A percentile compares a stretch with the other conserved stretches of the same genome.
These are phyloP conservation scores for Bipolaris bicolor DNA, from an alignment of 2,329 filamentous ascomycete species.

Conservation along the genomic window DNA sequence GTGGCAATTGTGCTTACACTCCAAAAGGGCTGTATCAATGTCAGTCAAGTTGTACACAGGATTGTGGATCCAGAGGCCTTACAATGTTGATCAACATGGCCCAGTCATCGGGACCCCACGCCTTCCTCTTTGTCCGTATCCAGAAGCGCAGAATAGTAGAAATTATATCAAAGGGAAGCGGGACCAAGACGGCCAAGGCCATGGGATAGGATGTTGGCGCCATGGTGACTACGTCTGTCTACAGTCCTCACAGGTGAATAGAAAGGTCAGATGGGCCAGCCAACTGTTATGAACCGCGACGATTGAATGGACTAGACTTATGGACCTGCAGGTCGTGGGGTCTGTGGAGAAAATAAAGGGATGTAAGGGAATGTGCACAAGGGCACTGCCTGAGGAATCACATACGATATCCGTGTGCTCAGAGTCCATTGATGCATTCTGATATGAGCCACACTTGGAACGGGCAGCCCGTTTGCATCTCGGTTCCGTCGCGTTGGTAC, in stretches of 20 bases:
- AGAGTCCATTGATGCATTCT: background rate
- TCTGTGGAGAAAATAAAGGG: background rate
- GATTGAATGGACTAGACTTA: background rate
- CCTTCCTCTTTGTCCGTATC: slow-evolving; percentile 11
- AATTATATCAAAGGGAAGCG: slow-evolving; percentile 6
- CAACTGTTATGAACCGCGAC: background rate
- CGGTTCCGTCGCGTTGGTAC: background rate
- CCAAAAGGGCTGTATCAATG: slow-evolving; percentile 6
- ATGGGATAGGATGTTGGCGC: slow-evolving; percentile 12
- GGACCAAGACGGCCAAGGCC: slow-evolving; percentile 9
- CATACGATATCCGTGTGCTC: background rate
- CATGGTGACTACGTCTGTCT: background rate
- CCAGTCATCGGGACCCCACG: slow-evolving; percentile 14
- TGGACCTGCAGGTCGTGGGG: background rate
- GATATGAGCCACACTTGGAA: background rate
- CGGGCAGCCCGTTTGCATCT: background rate
- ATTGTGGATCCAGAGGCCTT: background rate
- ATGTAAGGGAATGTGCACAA: background rate
- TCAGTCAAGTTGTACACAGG: background rate
- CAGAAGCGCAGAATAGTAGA: slow-evolving; percentile 11
- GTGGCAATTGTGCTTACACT: slow-evolving; percentile 9
- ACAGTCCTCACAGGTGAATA: background rate
- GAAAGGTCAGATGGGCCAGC: background rate
- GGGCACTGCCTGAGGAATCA: no score
- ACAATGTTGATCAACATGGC: slow-evolving; percentile 15